Percentiles rank a stretch among this genome's conserved stretches.
These are phyloP conservation scores for Crithidia brevicula DNA, from an alignment of 208 protist genomes.

Conservation along the genomic window DNA sequence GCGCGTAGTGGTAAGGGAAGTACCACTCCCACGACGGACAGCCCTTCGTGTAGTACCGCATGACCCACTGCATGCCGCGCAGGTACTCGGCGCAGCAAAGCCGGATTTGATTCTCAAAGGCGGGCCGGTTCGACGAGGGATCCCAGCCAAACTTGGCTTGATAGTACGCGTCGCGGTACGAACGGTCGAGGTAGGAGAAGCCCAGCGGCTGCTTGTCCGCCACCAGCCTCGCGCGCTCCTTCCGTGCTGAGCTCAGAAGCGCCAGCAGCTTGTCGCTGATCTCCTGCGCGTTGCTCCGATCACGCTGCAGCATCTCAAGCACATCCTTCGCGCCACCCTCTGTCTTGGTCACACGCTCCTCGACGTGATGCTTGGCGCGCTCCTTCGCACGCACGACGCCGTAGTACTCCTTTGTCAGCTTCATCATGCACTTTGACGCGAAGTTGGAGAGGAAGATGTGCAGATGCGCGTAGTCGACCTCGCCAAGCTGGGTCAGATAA, in stretches of 20 bases:
- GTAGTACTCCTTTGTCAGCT: conserved; percentile 72
- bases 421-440: conserved; percentile 43
- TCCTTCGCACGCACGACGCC: conserved; percentile 61
- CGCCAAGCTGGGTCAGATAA: conserved; percentile 86
- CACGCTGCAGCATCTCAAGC: conserved; percentile 22
- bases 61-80: conserved; percentile 98
- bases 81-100: conserved; percentile 93
- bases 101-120: conserved; percentile 73
- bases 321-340: conserved; percentile 41
- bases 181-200: conserved; percentile 80
- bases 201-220: conserved; percentile 64
- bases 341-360: conserved; percentile 62
- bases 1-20: conserved; percentile 99
- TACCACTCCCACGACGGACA: conserved; percentile 98
- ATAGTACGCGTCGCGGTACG: conserved; percentile 87
- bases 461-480: conserved; percentile 78
- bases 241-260: conserved; percentile 46
- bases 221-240: conserved; percentile 74
- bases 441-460: conserved; percentile 73
- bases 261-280: conserved; percentile 59
- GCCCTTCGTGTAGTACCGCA: conserved; percentile 99
- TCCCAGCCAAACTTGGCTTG: conserved; percentile 85
- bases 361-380: conserved; percentile 77
- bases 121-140: conserved; percentile 29
- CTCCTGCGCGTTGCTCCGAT: conserved; percentile 59